Evolutionary conservation across 2,329 filamentous ascomycete genomes (phyloP).

Genomic region (Rutstroemia sp.): DNA sequence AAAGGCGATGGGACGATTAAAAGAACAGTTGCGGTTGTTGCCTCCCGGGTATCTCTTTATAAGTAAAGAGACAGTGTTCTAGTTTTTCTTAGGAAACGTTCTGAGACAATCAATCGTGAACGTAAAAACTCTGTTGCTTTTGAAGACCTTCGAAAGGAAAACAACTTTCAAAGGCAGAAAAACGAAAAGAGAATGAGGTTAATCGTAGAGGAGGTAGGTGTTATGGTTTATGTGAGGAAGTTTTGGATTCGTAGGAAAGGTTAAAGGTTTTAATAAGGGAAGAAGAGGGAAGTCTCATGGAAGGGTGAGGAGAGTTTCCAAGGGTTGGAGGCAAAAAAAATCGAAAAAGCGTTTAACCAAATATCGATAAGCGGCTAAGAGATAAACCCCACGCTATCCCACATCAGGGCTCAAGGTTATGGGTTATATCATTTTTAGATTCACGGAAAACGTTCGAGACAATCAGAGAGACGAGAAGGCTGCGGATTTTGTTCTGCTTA

Average conservation of each 20-base stretch:
- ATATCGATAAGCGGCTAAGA: background rate
- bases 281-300: background rate
- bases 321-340: background rate
- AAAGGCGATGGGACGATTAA: slow-evolving; percentile 28
- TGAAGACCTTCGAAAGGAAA: background rate
- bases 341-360: background rate
- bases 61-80: background rate
- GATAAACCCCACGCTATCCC: background rate
- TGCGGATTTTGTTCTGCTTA: too few relatives aligned
- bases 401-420: background rate
- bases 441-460: too few relatives aligned
- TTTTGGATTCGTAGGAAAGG: background rate
- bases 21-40: slow-evolving; percentile 12
- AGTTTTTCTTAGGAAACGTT: background rate
- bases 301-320: background rate
- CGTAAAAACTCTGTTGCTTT: background rate
- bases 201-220: background rate
- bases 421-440: too few relatives aligned
- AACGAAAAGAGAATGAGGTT: background rate
- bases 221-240: background rate
- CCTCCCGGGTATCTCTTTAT: background rate
- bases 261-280: background rate
- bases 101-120: background rate
- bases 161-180: background rate
- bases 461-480: too few relatives aligned